Evolutionary conservation across 2,329 filamentous ascomycete species (phyloP).

Genomic region (Knufia fluminis): DNA sequence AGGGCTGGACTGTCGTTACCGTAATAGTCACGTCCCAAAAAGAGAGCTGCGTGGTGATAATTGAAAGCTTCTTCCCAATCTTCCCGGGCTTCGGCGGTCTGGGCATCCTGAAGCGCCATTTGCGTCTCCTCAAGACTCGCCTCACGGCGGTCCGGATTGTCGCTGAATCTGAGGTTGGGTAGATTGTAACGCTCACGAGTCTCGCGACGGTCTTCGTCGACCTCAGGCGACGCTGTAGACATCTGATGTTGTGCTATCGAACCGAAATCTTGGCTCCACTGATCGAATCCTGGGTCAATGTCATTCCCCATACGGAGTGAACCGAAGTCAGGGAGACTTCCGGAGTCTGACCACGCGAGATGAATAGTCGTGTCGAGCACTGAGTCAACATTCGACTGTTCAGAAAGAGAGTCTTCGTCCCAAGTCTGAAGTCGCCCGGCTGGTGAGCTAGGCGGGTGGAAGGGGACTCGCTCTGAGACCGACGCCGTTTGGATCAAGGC

Average conservation of each 20-base stretch:
- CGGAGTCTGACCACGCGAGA: too few relatives aligned
- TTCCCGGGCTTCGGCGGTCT: not conserved
- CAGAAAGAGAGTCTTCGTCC: not conserved
- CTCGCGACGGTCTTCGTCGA: not conserved
- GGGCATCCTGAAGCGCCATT: not conserved
- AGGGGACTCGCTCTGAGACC: too few relatives aligned
- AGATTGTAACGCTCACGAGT: not conserved
- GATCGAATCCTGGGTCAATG: too few relatives aligned
- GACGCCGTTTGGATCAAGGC: too few relatives aligned
- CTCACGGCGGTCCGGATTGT: not conserved
- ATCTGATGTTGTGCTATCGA: too few relatives aligned
- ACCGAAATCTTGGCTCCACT: too few relatives aligned
- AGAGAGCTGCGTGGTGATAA: not conserved
- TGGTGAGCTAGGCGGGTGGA: too few relatives aligned
- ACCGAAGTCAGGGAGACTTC: too few relatives aligned
- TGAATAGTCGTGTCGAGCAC: too few relatives aligned
- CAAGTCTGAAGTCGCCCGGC: too few relatives aligned
- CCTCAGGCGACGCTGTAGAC: not conserved
- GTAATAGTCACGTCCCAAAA: not conserved
- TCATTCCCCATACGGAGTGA: too few relatives aligned
- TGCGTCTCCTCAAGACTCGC: not conserved
- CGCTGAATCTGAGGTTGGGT: not conserved
- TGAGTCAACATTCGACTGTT: not conserved
- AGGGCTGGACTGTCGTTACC: not conserved
- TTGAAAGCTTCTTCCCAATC: not conserved